These are phyloP conservation scores for Lachancea sp. DNA, from an alignment of 805 yeast species.

Conservation along the genomic window DNA sequence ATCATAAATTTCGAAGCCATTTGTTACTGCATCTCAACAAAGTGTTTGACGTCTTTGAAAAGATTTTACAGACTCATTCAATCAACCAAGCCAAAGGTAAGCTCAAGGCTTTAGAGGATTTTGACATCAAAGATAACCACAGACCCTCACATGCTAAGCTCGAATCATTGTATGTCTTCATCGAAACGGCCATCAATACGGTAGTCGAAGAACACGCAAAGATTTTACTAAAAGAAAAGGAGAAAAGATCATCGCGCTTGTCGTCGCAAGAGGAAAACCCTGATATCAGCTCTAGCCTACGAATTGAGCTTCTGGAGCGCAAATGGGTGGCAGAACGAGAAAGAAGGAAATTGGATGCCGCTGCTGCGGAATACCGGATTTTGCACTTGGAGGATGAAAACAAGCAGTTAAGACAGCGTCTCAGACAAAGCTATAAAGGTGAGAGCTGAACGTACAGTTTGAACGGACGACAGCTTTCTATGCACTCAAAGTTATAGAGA, in stretches of 20 bases:
- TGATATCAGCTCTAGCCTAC: slow-evolving; percentile 32
- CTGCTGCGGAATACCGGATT: slow-evolving; percentile 47
- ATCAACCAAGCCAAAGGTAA: slow-evolving; percentile 52
- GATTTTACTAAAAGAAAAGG: slow-evolving; percentile 17
- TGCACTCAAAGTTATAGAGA: not conserved
- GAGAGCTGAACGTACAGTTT: not conserved
- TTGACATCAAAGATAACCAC: slow-evolving; percentile 18
- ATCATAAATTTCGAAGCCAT: slow-evolving; percentile 40
- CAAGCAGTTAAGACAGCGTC: slow-evolving; percentile 9
- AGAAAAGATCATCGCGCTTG: slow-evolving; percentile 10
- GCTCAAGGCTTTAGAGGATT: slow-evolving; percentile 35
- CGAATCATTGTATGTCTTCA: slow-evolving; percentile 46
- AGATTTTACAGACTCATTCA: slow-evolving; percentile 52
- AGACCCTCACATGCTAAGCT: slow-evolving; percentile 28
- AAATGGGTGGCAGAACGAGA: slow-evolving; percentile 70
- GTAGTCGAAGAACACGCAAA: slow-evolving; percentile 50
- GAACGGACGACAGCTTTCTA: not conserved
- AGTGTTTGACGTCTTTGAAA: slow-evolving; percentile 44
- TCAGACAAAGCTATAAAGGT: slow-evolving; percentile 3
- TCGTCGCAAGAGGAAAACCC: slow-evolving; percentile 12
- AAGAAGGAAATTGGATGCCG: slow-evolving; percentile 54
- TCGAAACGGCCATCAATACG: slow-evolving; percentile 54
- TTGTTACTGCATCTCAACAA: slow-evolving; percentile 42
- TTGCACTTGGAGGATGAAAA: slow-evolving; percentile 53
- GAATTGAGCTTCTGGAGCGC: slow-evolving; percentile 56